Percentiles rank a stretch among this genome's conserved stretches.
These are phyloP conservation scores for Gaultheria prostrata DNA, from an alignment of 148 eudicot species.

Conservation along the genomic window DNA sequence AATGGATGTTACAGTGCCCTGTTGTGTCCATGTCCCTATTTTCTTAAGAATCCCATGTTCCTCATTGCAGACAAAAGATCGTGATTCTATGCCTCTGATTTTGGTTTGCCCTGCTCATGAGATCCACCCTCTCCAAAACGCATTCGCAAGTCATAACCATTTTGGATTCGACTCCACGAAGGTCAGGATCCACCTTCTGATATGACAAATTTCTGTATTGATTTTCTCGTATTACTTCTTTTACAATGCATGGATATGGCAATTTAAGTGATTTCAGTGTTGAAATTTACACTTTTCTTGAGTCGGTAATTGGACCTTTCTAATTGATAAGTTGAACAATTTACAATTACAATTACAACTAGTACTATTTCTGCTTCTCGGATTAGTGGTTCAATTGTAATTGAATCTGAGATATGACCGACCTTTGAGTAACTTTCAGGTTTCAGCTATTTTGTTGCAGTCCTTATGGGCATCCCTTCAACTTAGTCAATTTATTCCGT, in stretches of 20 bases:
- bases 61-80: constrained; percentile 57
- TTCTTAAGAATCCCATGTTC: background rate
- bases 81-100: constrained; percentile 61
- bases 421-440: background rate
- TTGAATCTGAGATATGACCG: background rate
- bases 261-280: background rate
- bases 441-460: background rate
- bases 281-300: background rate
- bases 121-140: constrained; percentile 43
- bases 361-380: background rate
- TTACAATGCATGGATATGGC: constrained; percentile 10
- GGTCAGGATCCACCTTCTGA: constrained; percentile 37
- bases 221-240: background rate
- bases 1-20: background rate
- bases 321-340: background rate
- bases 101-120: constrained; percentile 52
- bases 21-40: background rate
- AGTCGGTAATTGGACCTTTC: background rate
- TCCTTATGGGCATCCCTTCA: background rate
- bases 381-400: background rate
- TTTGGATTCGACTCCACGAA: constrained; percentile 61
- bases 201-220: background rate
- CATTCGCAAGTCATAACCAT: constrained; percentile 55
- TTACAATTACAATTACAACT: background rate
- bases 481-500: background rate